Conservation (phyloP, 108 stramenopile species). For the Epithemia pelagica region DNA sequence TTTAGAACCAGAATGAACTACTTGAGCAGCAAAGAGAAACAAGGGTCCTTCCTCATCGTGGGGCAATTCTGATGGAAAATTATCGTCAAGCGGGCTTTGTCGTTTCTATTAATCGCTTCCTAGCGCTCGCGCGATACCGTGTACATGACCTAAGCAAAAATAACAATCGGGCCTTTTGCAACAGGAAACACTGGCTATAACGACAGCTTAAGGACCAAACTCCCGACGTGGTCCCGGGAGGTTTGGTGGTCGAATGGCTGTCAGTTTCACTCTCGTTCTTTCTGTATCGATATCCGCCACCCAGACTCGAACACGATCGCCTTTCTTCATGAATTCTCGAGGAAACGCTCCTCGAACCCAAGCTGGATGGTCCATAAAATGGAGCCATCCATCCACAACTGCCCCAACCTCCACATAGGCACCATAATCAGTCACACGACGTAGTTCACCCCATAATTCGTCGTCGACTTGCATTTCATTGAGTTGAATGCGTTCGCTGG, state of each 20-base stretch:
- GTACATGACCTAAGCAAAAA: too few species aligned
- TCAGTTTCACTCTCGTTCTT: slow-evolving; percentile 62
- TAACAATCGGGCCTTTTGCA: too few species aligned
- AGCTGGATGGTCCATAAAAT: slow-evolving; percentile 89
- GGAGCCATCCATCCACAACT: slow-evolving; percentile 84
- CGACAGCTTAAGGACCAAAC: too few species aligned
- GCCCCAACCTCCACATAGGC: slow-evolving; percentile 87
- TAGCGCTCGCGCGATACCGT: too few species aligned
- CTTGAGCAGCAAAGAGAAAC: too few species aligned
- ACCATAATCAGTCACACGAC: slow-evolving; percentile 85
- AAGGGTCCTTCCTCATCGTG: too few species aligned
- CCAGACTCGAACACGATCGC: slow-evolving; percentile 80
- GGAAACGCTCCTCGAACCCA: slow-evolving; percentile 50
- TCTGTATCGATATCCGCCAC: slow-evolving; percentile 69
- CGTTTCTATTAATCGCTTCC: too few species aligned
- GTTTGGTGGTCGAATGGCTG: slow-evolving; percentile 57
- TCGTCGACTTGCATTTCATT: slow-evolving; percentile 76
- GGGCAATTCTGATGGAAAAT: too few species aligned
- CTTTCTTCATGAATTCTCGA: slow-evolving; percentile 52
- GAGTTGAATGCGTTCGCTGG: slow-evolving; percentile 53
- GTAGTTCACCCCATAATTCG: slow-evolving; percentile 87
- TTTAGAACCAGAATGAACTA: too few species aligned
- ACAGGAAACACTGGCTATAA: too few species aligned
- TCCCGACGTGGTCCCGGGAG: slow-evolving; percentile 74
- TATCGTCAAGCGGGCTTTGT: too few species aligned